Base-by-base conservation (phyloP, 2,329 filamentous ascomycete species). In the Nemania sp. region DNA sequence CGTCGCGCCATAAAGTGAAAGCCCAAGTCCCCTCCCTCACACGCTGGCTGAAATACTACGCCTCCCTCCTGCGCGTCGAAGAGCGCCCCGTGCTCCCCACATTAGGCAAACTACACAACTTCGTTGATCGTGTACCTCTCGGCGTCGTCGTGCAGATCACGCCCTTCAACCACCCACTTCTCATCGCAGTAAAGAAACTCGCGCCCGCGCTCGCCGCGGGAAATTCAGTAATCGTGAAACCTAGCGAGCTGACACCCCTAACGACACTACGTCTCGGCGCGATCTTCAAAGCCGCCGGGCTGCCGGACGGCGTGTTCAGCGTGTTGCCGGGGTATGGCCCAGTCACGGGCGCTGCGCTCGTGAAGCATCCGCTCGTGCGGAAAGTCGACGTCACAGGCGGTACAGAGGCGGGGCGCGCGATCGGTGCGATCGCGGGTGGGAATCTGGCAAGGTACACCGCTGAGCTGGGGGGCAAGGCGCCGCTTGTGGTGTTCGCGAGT, bases 371-470 rank as follows among this genome's bases (percentile, higher is more conserved):
- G 2, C 68, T 77, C 2, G 72, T 81, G 2, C 73, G 81, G 70
- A 90, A 90, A 74, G 80, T 91, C 52, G 87, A 89, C 61, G 85
- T 91, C 63, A 91, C 88, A 31, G 88, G 88, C 37, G 87, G 86
- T n/a, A 90, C 87, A 19, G 73, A 75, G n/a, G 84, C 87, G 15
- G 88, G 86, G 5, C 78, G 84, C 52, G 80, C 81, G 30, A 88
- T 91, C 64, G 86, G 88, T 59, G 77, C 83, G 37, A 78, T 86
- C 34, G 85, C 82, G 22, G 81, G 83, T 36, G 80, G 77, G 58
- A 89, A 89, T 70, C 72, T 90, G 61, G 85, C 86, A 66, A 81
- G 84, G 63, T 85, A 86, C 61, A 89, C 86, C 31, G 83, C 88
- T 22, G 86, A 90, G 73, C 79, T 90, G 22, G 86, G 86, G 6